These are phyloP conservation scores for Opeltia flavorubescens DNA, from an alignment of 495 filamentous ascomycete genomes.

Conservation along the genomic window DNA sequence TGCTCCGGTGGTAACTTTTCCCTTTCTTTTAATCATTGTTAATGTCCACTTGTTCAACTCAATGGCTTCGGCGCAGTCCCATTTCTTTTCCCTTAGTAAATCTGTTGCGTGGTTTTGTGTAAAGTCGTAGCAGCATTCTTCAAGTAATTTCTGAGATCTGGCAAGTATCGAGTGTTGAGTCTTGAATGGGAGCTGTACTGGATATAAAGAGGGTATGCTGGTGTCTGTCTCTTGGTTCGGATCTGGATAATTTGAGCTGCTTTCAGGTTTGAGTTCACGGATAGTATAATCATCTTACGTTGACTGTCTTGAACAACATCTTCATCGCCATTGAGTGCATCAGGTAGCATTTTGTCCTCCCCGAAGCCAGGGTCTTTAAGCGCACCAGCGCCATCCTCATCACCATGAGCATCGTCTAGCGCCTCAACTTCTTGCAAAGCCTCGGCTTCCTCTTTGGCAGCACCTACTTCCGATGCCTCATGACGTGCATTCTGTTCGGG, in stretches of 20 bases:
- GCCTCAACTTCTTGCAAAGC: constrained; percentile 6
- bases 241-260: constrained; percentile 1
- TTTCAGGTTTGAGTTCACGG: neutral
- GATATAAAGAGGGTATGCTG: constrained; percentile 20
- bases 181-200: constrained; percentile 26
- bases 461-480: constrained; percentile 5
- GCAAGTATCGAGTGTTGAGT: constrained; percentile 26
- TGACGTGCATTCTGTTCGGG: constrained; percentile 15
- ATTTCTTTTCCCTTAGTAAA: neutral
- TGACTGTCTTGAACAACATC: neutral
- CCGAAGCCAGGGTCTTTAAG: neutral
- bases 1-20: constrained; percentile 16
- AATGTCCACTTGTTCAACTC: constrained; percentile 26
- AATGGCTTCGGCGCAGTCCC: constrained; percentile 24
- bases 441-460: constrained; percentile 4
- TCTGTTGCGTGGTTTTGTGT: constrained; percentile 11
- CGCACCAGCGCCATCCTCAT: neutral
- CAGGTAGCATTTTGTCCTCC: neutral
- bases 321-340: neutral
- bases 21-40: constrained; percentile 13
- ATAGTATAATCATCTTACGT: neutral
- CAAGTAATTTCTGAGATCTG: constrained; percentile 23
- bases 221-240: neutral
- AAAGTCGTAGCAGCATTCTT: constrained; percentile 30
- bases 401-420: neutral